phyloP scores from a whole-genome alignment of 1,284 basidiomycete genomes.

The Marasmius oreades region DNA sequence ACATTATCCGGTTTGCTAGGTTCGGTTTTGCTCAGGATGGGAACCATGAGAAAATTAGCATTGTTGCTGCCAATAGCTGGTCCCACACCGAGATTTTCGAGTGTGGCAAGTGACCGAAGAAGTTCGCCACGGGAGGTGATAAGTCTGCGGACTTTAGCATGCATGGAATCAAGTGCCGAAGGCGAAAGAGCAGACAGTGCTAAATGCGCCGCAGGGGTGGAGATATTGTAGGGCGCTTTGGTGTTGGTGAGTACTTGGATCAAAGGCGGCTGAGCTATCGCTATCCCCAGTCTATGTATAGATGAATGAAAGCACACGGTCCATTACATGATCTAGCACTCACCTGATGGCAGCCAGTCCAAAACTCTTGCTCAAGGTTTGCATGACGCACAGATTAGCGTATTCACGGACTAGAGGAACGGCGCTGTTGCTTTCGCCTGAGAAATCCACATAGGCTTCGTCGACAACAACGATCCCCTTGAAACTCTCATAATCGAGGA shows the following conservation, averaged over 20 bases:
- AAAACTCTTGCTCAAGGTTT: conserved; percentile 96
- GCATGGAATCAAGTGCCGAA: conserved; percentile 63
- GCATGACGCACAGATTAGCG: conserved; percentile 89
- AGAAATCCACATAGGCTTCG: conserved; percentile 98
- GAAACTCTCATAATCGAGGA: conserved; percentile 81
- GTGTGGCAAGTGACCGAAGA: conserved; percentile 44
- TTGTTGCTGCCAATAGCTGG: conserved; percentile 76
- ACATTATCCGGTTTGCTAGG: conserved; percentile 57
- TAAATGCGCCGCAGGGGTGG: conserved; percentile 84
- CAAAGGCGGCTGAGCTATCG: conserved; percentile 84
- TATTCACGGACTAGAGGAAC: conserved; percentile 75
- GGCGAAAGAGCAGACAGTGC: conserved; percentile 78
- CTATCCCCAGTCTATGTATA: conserved; percentile 74
- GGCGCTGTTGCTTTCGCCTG: conserved; percentile 62
- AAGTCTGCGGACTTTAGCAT: conserved; percentile 59
- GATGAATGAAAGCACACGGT: background rate
- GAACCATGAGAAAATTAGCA: conserved; percentile 91
- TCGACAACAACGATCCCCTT: conserved; percentile 93
- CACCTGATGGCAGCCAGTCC: conserved; percentile 94
- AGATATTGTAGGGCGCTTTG: conserved; percentile 98
- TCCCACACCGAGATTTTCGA: conserved; percentile 60
- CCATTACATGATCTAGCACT: conserved; percentile 16
- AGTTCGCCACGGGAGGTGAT: conserved; percentile 57
- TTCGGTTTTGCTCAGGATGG: conserved; percentile 56
- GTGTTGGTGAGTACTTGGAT: conserved; percentile 94